phyloP scores from a whole-genome alignment of 2,329 filamentous ascomycete genomes.

The Coniochaeta sp. region DNA sequence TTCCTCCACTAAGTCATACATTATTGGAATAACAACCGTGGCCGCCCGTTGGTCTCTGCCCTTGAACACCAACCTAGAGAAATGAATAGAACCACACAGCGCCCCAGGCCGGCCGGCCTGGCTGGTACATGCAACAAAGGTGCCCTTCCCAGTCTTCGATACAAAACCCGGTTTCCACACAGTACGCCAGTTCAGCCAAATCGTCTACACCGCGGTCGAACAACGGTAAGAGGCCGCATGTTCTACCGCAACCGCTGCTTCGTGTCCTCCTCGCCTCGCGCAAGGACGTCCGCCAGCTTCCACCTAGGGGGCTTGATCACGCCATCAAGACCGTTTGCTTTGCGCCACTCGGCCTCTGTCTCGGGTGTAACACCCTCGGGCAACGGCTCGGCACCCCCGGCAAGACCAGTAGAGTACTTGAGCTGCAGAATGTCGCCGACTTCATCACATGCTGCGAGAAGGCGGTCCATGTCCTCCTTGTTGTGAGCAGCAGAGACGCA shows the following conservation, averaged over 20 bases:
- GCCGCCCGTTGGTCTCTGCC: background rate
- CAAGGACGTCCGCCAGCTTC: conserved; percentile 76
- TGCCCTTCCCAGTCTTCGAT: background rate
- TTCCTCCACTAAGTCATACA: background rate
- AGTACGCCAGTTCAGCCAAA: background rate
- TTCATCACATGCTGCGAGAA: conserved; percentile 85
- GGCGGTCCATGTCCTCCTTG: conserved; percentile 91
- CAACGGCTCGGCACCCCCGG: conserved; percentile 74
- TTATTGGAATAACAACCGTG: background rate
- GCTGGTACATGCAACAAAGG: background rate
- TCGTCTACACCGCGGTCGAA: background rate
- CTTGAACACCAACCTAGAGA: background rate
- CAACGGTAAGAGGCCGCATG: background rate
- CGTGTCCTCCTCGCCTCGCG: conserved; percentile 30
- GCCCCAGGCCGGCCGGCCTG: background rate
- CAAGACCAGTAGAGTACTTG: conserved; percentile 94
- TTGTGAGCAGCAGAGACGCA: conserved; percentile 95
- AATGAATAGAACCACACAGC: background rate
- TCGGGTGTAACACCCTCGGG: conserved; percentile 64
- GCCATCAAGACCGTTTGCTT: conserved; percentile 57
- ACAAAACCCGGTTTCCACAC: background rate
- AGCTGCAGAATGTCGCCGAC: conserved; percentile 87
- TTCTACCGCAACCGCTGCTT: conserved; percentile 19
- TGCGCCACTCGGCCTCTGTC: conserved; percentile 62
- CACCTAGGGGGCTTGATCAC: conserved; percentile 73